These are phyloP conservation scores for Rubroshorea leprosula DNA, from an alignment of 345 rosid species.

Conservation along the genomic window DNA sequence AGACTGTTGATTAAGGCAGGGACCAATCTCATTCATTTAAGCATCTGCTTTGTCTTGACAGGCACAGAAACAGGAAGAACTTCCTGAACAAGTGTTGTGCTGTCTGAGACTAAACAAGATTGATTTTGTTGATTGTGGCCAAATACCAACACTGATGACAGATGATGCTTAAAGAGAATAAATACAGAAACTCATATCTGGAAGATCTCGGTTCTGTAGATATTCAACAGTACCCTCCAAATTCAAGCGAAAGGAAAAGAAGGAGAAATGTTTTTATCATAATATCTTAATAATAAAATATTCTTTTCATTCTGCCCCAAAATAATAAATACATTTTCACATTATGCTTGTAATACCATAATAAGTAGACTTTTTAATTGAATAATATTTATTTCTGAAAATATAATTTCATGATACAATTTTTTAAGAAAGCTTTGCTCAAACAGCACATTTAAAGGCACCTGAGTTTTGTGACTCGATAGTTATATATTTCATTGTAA, in stretches of 20 bases:
- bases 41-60: too few species aligned
- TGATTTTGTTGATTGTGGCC: conserved; percentile 67
- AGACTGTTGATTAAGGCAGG: too few species aligned
- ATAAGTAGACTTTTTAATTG: too few species aligned
- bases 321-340: too few species aligned
- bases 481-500: too few species aligned
- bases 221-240: neutral
- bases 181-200: neutral
- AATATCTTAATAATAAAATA: neutral
- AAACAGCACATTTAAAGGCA: too few species aligned
- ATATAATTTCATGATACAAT: too few species aligned
- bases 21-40: too few species aligned
- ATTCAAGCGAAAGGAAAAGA: neutral
- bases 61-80: conserved; percentile 94
- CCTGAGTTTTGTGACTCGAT: too few species aligned
- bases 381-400: too few species aligned
- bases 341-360: too few species aligned
- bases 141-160: conserved; percentile 54
- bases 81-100: conserved; percentile 79
- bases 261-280: neutral
- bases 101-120: conserved; percentile 83
- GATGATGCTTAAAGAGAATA: conserved; percentile 23
- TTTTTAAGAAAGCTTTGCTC: too few species aligned
- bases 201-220: neutral
- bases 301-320: neutral